These are phyloP conservation scores for Galerina marginata DNA, from an alignment of 768 basidiomycete genomes.

Conservation along the genomic window DNA sequence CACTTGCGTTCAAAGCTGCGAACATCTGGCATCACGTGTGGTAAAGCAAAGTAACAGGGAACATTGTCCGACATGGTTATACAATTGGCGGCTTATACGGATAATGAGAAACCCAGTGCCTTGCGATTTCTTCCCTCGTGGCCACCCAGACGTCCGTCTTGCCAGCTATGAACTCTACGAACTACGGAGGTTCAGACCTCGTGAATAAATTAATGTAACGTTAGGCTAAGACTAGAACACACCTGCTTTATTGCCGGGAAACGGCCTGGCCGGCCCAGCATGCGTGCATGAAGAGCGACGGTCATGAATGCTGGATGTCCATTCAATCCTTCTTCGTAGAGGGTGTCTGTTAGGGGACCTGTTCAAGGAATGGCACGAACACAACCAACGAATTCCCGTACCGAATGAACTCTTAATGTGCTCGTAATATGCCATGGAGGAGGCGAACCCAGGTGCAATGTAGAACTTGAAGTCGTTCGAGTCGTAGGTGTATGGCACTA, in stretches of 20 bases:
- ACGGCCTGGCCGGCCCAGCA: slow-evolving; percentile 19
- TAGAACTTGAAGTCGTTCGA: slow-evolving; percentile 25
- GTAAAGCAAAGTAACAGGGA: no score
- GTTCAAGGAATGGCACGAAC: not conserved
- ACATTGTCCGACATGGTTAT: no score
- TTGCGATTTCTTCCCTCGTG: slow-evolving; percentile 20
- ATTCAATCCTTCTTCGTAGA: slow-evolving; percentile 20
- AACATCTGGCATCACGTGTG: no score
- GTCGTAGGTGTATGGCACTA: slow-evolving; percentile 23
- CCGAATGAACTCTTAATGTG: slow-evolving; percentile 20
- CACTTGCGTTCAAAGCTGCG: no score
- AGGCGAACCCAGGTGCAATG: slow-evolving; percentile 21
- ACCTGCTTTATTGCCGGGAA: slow-evolving; percentile 21
- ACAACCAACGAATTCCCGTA: not conserved
- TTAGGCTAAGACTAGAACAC: not conserved
- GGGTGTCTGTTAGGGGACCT: slow-evolving; percentile 1
- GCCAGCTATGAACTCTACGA: slow-evolving; percentile 15
- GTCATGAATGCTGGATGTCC: slow-evolving; percentile 19
- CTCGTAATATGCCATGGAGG: slow-evolving; percentile 22
- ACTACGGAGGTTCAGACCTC: not conserved
- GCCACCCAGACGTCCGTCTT: slow-evolving; percentile 20
- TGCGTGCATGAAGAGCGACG: slow-evolving; percentile 21
- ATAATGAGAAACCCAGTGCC: slow-evolving; percentile 20
- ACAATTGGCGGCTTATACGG: slow-evolving; percentile 8
- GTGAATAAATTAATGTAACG: not conserved